Evolutionary conservation across 2,329 filamentous ascomycete species (phyloP).

Genomic region (Fusarium sp.): DNA sequence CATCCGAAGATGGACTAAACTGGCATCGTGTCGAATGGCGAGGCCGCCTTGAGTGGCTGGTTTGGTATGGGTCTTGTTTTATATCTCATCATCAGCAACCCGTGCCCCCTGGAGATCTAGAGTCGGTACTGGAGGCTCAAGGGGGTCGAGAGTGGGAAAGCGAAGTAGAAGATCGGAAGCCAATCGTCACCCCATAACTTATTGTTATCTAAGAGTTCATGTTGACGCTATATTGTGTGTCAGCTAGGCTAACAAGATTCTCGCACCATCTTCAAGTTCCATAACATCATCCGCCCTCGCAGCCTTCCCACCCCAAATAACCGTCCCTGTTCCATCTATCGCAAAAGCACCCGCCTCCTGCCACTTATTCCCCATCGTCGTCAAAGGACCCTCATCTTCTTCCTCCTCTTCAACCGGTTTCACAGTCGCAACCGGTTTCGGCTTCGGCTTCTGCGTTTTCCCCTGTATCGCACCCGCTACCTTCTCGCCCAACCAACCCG

Average conservation of each 20-base stretch:
- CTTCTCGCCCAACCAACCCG: constrained; percentile 64
- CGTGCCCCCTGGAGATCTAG: neutral
- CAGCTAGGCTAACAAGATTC: constrained; percentile 48
- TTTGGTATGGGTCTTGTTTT: constrained; percentile 2
- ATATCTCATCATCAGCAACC: neutral
- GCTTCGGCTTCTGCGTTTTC: constrained; percentile 42
- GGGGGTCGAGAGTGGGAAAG: constrained; percentile 1
- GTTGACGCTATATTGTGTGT: neutral
- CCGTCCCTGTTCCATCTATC: constrained; percentile 61
- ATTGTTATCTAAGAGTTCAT: neutral
- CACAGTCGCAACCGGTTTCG: neutral
- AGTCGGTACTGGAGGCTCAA: neutral
- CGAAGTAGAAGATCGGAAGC: neutral
- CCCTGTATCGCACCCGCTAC: constrained; percentile 61
- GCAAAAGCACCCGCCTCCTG: constrained; percentile 65
- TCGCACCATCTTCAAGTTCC: constrained; percentile 63
- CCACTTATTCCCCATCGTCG: constrained; percentile 67
- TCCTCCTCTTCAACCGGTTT: constrained; percentile 23
- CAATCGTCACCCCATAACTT: neutral
- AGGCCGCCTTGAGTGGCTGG: constrained; percentile 9
- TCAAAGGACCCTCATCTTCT: constrained; percentile 54
- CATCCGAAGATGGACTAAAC: neutral
- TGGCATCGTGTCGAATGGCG: constrained; percentile 6
- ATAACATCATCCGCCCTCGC: constrained; percentile 62
- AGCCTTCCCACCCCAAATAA: constrained; percentile 64